Evolutionary conservation across 257 asterid species (phyloP), one percentile per base, ranked within the genome.

Genomic region (Coffea canephora): DNA sequence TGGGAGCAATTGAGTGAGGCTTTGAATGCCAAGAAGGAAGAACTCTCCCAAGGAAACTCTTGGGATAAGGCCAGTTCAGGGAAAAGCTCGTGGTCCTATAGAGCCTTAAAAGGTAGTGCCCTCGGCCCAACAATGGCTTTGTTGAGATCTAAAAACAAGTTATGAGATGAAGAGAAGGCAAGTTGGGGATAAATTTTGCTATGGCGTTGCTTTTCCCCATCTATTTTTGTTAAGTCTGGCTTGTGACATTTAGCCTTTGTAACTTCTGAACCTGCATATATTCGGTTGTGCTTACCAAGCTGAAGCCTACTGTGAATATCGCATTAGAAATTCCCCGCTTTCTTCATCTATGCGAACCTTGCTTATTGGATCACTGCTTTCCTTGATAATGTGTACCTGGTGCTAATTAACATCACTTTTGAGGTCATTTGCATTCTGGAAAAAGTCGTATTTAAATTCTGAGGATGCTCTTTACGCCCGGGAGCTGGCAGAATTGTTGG

Each of bases 1-100:
- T 94, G 99, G 99, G 98, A 96, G 25, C 88, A 90, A 80, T 65
- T 94, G 82, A 90, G 85, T 43, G 91, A 86, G 68, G 87, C 90
- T 71, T 84, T 91, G 4, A 86, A 78, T 77, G 90, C 94, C 77
- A 91, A 86, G 86, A 91, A 94, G 89, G 92, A 85, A 46, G 85
- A 89, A 82, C 84, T 89, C 65, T 79, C 91, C 0, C 86, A 80
- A 85, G 88, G 79, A 73, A 82, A 81, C 74, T 79, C 78, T 66
- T 80, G 89, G 87, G 89, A 77, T 15, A 87, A 85, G 82, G 84
- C 80, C 73, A 84, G 39, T 75, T 62, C 91, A 19, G 87, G 88
- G 19, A 76, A 83, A 74, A 85, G 84, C 80, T 61, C 92, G 0
- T 88, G 91, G 95, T 92, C 96, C 19, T 82, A 87, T 80, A 88